These are phyloP conservation scores for Chaetothyriales sp. DNA, from an alignment of 2,329 filamentous ascomycete species.

Conservation along the genomic window DNA sequence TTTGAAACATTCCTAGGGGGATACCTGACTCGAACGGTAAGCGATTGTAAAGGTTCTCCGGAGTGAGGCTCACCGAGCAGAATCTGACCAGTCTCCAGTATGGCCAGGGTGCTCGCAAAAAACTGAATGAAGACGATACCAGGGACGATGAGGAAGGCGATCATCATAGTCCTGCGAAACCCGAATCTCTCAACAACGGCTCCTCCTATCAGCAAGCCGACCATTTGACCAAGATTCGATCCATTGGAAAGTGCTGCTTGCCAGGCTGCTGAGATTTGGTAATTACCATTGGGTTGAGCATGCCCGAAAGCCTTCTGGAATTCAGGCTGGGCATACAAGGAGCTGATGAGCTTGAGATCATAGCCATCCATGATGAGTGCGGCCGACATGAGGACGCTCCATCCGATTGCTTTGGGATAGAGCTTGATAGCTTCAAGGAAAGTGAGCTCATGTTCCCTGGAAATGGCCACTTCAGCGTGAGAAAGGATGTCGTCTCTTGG, in stretches of 20 bases:
- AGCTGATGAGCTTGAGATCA: constrained; percentile 47
- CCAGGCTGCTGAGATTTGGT: constrained; percentile 21
- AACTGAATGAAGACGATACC: constrained; percentile 39
- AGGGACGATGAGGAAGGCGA: constrained; percentile 27
- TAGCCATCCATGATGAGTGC: constrained; percentile 77
- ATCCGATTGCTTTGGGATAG: constrained; percentile 75
- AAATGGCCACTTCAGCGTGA: constrained; percentile 20
- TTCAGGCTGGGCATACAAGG: constrained; percentile 48
- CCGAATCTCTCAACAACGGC: constrained; percentile 24
- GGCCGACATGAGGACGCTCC: constrained; percentile 72
- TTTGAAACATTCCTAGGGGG: constrained; percentile 37
- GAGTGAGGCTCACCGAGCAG: constrained; percentile 18
- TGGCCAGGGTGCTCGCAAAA: constrained; percentile 33
- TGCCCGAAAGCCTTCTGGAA: constrained; percentile 33
- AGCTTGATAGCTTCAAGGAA: constrained; percentile 62
- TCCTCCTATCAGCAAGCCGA: constrained; percentile 22
- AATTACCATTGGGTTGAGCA: constrained; percentile 10
- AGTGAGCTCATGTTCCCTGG: constrained; percentile 49
- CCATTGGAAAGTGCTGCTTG: constrained; percentile 21
- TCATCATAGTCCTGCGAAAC: constrained; percentile 33
- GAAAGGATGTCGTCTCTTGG: neutral
- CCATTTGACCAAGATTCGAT: constrained; percentile 17
- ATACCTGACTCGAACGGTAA: constrained; percentile 24
- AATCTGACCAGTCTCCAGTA: constrained; percentile 34
- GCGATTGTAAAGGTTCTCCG: constrained; percentile 4